These are phyloP conservation scores for Phytopythium boreale DNA, from an alignment of 352 stramenopile species.

Conservation along the genomic window DNA sequence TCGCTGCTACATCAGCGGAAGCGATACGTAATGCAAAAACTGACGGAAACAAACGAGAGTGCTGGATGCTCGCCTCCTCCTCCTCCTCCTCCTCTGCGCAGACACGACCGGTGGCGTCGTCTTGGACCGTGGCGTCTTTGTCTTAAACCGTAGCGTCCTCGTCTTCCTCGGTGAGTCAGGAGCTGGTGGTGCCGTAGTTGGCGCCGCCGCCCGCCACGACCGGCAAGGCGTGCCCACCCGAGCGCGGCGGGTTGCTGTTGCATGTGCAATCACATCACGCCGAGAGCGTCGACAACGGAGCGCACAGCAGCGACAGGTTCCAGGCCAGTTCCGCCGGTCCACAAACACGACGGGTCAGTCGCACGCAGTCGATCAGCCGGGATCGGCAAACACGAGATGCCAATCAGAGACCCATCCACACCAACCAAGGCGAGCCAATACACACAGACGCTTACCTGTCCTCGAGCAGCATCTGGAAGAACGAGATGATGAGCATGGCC, in stretches of 20 bases:
- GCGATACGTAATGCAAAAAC: too few species aligned
- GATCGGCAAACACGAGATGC: not conserved
- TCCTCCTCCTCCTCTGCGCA: not conserved
- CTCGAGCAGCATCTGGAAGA: slow-evolving; percentile 47
- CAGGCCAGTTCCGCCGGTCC: not conserved
- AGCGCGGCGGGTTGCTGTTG: slow-evolving; percentile 2
- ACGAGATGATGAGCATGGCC: slow-evolving; percentile 48
- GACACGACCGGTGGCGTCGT: too few species aligned
- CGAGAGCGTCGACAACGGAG: slow-evolving; percentile 4
- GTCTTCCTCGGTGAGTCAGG: slow-evolving; percentile 7
- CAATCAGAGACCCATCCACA: not conserved
- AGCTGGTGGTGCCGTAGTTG: slow-evolving; percentile 10
- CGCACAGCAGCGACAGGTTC: slow-evolving; percentile 2
- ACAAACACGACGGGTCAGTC: not conserved
- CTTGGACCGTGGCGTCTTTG: too few species aligned
- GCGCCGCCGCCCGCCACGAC: slow-evolving; percentile 3
- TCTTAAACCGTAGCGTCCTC: too few species aligned
- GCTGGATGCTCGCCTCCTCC: too few species aligned
- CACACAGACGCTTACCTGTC: slow-evolving; percentile 64
- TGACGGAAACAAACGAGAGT: too few species aligned
- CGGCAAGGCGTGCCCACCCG: slow-evolving; percentile 1
- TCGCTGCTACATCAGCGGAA: too few species aligned
- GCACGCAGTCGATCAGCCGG: not conserved
- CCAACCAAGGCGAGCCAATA: too few species aligned
- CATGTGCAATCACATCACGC: not conserved